Evolutionary conservation across 768 basidiomycete genomes (phyloP).

Genomic region (Agrocybe pediades): DNA sequence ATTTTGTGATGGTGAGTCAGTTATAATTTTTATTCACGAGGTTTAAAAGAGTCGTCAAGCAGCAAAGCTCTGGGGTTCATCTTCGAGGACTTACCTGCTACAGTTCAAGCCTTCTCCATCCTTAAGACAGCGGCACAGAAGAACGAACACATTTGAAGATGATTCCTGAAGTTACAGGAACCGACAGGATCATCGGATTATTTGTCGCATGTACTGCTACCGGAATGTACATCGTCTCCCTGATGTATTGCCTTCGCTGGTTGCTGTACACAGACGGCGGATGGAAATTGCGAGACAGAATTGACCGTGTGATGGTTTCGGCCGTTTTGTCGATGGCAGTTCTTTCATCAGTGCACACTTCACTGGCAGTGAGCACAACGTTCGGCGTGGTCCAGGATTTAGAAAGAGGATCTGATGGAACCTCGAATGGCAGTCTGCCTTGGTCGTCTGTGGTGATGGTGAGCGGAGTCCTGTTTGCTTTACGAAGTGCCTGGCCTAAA

Average conservation of each 20-base stretch:
- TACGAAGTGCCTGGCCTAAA: not conserved
- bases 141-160: no score
- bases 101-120: no score
- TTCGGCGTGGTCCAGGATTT: not conserved
- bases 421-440: constrained; percentile 4
- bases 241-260: constrained; percentile 15
- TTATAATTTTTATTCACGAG: no score
- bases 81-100: no score
- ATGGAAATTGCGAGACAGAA: constrained; percentile 9
- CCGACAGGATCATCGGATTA: not conserved
- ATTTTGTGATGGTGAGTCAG: no score
- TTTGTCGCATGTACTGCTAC: constrained; percentile 11
- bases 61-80: no score
- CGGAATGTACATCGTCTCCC: constrained; percentile 15
- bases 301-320: constrained; percentile 10
- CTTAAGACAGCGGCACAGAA: no score
- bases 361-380: constrained; percentile 2
- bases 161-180: no score
- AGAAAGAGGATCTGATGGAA: not conserved
- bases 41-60: no score
- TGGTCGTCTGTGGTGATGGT: constrained; percentile 12
- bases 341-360: not conserved
- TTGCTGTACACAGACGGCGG: constrained; percentile 17
- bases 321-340: constrained; percentile 5
- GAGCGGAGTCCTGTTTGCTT: not conserved